These are phyloP conservation scores for Erysimum pusillum DNA, from an alignment of 441 rosid species.

Conservation along the genomic window DNA sequence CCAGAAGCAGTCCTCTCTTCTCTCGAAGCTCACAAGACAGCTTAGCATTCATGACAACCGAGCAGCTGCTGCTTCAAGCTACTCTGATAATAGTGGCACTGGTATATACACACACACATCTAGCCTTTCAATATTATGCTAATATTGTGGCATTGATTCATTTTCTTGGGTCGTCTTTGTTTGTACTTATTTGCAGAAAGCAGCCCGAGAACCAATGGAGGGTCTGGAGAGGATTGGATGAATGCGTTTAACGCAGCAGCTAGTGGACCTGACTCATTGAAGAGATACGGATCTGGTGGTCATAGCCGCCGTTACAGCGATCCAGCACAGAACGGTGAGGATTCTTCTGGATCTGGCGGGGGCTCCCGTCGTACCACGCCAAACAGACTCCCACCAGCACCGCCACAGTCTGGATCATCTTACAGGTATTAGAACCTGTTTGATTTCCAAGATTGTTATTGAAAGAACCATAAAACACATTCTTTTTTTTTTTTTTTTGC, in stretches of 20 bases:
- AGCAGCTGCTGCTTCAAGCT: constrained; percentile 66
- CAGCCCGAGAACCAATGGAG: constrained; percentile 65
- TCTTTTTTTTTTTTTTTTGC: constrained; percentile 15
- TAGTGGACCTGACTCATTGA: constrained; percentile 54
- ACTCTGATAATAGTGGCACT: constrained; percentile 57
- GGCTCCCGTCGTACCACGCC: constrained; percentile 74
- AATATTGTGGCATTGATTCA: neutral
- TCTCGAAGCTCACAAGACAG: constrained; percentile 68
- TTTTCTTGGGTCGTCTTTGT: neutral
- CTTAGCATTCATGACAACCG: constrained; percentile 71
- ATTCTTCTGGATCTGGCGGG: constrained; percentile 56
- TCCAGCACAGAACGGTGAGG: constrained; percentile 70
- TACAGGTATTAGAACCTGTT: constrained; percentile 47
- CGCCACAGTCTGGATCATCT: constrained; percentile 55
- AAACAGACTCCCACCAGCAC: constrained; percentile 70
- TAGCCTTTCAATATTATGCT: neutral
- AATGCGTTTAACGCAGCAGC: constrained; percentile 77
- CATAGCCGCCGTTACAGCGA: constrained; percentile 60
- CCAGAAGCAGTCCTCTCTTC: constrained; percentile 70
- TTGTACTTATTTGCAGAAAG: constrained; percentile 53
- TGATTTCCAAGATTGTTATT: constrained; percentile 20
- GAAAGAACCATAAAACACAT: constrained; percentile 25
- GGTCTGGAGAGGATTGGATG: constrained; percentile 77
- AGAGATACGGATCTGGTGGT: constrained; percentile 63
- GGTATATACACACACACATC: constrained; percentile 47